Conservation (phyloP, 805 yeast genomes). For the Monosporozyma servazzii region DNA sequence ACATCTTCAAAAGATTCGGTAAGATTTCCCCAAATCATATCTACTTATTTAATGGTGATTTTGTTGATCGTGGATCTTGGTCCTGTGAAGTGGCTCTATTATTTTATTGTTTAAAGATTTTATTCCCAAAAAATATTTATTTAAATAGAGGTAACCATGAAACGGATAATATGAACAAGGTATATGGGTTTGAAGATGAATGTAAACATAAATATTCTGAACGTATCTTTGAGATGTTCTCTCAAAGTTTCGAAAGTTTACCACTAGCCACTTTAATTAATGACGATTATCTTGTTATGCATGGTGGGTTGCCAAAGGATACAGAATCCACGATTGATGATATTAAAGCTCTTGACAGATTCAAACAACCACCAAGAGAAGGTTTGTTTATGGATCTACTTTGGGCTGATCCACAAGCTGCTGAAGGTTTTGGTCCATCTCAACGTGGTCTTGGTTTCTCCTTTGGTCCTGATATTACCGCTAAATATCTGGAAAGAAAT, state of each 20-base stretch:
- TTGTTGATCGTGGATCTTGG: constrained; percentile 98
- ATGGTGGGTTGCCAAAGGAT: constrained; percentile 87
- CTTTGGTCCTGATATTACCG: constrained; percentile 93
- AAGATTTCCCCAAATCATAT: constrained; percentile 52
- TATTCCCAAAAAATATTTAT: constrained; percentile 60
- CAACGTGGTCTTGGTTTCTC: constrained; percentile 94
- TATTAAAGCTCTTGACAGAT: constrained; percentile 61
- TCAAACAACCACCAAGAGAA: constrained; percentile 79
- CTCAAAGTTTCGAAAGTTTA: constrained; percentile 75
- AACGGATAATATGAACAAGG: constrained; percentile 91
- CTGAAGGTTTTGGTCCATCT: constrained; percentile 72
- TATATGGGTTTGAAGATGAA: constrained; percentile 94
- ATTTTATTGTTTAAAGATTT: constrained; percentile 64
- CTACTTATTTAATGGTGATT: constrained; percentile 91
- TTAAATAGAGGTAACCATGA: constrained; percentile 95
- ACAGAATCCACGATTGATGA: constrained; percentile 65
- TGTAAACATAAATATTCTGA: constrained; percentile 84
- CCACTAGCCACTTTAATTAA: constrained; percentile 83
- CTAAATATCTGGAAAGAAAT: constrained; percentile 62
- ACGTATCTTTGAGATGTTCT: constrained; percentile 68
- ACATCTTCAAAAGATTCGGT: constrained; percentile 70
- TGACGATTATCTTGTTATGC: constrained; percentile 75
- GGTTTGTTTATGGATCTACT: constrained; percentile 93
- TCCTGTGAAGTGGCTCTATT: constrained; percentile 89
- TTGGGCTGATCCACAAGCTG: constrained; percentile 93